These are phyloP conservation scores for Teunomyces tritomae DNA, from an alignment of 805 yeast species.

Conservation along the genomic window DNA sequence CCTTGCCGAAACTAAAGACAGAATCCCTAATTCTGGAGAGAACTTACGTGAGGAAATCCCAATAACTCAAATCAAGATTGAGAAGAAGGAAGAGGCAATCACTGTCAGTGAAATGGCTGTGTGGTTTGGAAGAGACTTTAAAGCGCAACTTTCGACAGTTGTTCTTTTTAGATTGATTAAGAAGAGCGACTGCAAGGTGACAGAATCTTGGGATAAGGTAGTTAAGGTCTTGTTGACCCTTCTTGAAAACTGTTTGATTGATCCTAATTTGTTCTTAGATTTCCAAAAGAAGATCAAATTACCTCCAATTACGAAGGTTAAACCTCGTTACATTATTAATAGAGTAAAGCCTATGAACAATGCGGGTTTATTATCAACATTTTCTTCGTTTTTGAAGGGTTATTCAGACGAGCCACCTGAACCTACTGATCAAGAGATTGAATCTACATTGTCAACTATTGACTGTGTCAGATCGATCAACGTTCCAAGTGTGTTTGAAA, in stretches of 20 bases:
- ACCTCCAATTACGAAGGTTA: constrained; percentile 55
- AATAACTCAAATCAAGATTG: constrained; percentile 39
- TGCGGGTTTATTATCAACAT: constrained; percentile 79
- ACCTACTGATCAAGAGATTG: constrained; percentile 92
- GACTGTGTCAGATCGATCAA: constrained; percentile 79
- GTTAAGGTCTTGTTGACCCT: constrained; percentile 59
- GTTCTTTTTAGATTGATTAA: constrained; percentile 77
- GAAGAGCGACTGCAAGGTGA: constrained; percentile 50
- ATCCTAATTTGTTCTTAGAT: constrained; percentile 58
- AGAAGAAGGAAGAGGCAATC: constrained; percentile 54
- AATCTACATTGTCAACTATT: constrained; percentile 73
- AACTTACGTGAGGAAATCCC: constrained; percentile 33
- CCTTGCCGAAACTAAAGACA: constrained; percentile 31
- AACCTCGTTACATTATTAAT: constrained; percentile 64
- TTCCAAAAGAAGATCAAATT: constrained; percentile 59
- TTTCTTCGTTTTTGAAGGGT: constrained; percentile 89
- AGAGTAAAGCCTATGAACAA: constrained; percentile 66
- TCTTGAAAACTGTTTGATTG: constrained; percentile 68
- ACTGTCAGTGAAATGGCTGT: constrained; percentile 81
- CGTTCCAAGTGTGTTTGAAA: constrained; percentile 53
- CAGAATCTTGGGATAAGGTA: constrained; percentile 60
- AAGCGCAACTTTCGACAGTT: constrained; percentile 86
- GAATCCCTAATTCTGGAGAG: constrained; percentile 8
- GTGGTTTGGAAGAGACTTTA: constrained; percentile 83
- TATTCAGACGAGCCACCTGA: constrained; percentile 82